Evolutionary conservation across 2,329 filamentous ascomycete genomes (phyloP), one percentile per base, ranked within the genome.

Genomic region (Hypoxylon sp.): DNA sequence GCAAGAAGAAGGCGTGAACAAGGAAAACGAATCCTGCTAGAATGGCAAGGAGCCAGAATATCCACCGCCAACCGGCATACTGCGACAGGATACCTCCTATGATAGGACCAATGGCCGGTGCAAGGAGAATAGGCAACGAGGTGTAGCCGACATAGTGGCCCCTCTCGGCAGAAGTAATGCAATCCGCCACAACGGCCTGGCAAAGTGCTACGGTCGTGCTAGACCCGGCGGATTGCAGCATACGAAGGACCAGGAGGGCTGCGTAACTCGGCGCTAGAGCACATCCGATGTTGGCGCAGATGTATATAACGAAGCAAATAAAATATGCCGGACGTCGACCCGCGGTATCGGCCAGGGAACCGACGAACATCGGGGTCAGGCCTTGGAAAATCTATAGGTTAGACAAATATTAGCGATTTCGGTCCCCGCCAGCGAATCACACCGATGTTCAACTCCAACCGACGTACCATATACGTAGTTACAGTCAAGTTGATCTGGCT

Each of bases 151-250:
- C 82, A 69, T 86, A 86, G 14, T 80, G 78, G 14, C 86, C 86
- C 55, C 88, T 80, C 72, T 91, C 87, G 0, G 83, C 82, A 1
- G 83, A 83, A 0, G 86, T 87, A 1, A 84, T 81, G 2, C 89
- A 79, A 68, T 91, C 89, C 0, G 84, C 84, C 1, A 90, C 83
- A 1, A 90, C 83, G 0, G 83, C 87, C 43, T 78, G 76, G 52
- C 76, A 77, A 0, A 91, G 78, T 0, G 88, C 83, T 14, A 89
- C 80, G 0, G 86, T 88, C 0, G 85, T 84, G 58, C 82, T 85
- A 51, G 82, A 85, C 0, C 87, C 86, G 0, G 81, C 80, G 7
- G 82, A 85, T 64, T 88, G 86, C 2, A 87, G 65, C 73, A 82
- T 82, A 2, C 86, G 80, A 0, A 87, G 74, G 11, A 84, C 75